Conservation (phyloP, 2,329 filamentous ascomycete genomes). For the Trichoderma sp. region DNA sequence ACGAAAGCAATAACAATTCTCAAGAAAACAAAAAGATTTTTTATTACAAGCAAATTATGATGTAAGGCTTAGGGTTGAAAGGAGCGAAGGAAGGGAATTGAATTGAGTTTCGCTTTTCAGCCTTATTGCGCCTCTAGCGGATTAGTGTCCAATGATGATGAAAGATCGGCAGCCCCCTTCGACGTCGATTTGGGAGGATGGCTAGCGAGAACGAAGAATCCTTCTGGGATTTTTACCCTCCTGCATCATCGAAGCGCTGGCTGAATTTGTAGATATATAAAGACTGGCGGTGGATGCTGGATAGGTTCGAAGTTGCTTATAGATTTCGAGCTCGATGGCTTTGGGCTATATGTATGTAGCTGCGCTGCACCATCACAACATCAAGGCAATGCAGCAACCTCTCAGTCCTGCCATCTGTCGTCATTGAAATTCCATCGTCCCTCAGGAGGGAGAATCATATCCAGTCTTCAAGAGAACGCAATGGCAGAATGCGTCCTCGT, state of each 20-base stretch:
- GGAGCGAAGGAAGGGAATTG: background rate
- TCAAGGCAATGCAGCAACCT: background rate
- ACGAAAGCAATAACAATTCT: background rate
- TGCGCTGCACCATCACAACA: background rate
- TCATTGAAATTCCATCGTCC: background rate
- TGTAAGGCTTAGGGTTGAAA: background rate
- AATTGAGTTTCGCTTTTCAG: background rate
- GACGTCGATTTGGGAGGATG: background rate
- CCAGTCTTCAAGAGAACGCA: background rate
- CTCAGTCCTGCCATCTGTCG: background rate
- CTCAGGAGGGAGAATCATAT: background rate
- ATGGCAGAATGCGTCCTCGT: slow-evolving; percentile 25
- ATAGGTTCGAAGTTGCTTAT: background rate
- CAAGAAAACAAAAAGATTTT: background rate
- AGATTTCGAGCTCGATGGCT: background rate
- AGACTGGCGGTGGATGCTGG: background rate
- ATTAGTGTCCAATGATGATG: background rate
- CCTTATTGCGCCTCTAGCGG: background rate
- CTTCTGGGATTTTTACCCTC: background rate
- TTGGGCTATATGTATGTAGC: background rate
- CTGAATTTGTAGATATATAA: background rate
- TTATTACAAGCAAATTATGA: too few relatives aligned
- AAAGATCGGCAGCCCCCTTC: background rate
- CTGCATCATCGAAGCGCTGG: background rate
- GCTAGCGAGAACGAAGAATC: background rate